Base-by-base conservation (phyloP, 2,329 filamentous ascomycete genomes). In the Amauroascus verrucosus region DNA sequence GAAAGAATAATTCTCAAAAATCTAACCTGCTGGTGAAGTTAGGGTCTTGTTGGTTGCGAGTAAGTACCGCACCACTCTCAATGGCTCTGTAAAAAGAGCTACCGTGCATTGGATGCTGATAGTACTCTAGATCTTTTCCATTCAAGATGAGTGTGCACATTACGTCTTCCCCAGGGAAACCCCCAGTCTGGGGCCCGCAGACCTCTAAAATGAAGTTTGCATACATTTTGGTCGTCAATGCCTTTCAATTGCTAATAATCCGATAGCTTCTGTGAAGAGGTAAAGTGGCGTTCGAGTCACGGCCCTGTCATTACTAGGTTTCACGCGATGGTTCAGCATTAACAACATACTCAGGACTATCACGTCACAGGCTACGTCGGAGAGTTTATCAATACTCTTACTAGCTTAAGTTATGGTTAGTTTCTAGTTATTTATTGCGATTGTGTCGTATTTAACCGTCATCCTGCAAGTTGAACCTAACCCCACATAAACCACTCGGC, bases 371-470 rank as follows among this genome's bases (percentile, higher is more conserved):
- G 54, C 11, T 63, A 57, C 35, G 47, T 62, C 9, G 60, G 56
- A 30, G 61, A 62, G 40, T 60, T 63, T 40, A 57, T 64, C 53
- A 63, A 62, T 54, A 61, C 58, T 22, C 56, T 62, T 49, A 60
- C 59, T 2, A 63, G 62, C 40, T 54, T 63, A 3, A 58, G 57
- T 48, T 64, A 63, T 45, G 51, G 53, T 55, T 41, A 43, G 50
- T 52, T 6, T 14, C n/a, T n/a, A 6, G 22, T 3, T 33, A 16
- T 16, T 13, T 28, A 22, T 33, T 20, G 22, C 35, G 6, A 37
- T 6, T 49, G 30, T 9, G 3, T 9, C 24, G 13, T 28, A 5
- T 28, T n/a, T 13, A 11, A 9, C 24, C 1, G 38, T 16, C 11
- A 16, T 11, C n/a, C 28, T 14, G 22, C 4, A 4, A 13, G 22